Conservation (phyloP, 2,329 filamentous ascomycete genomes). For the Ambrosiella cleistominuta region DNA sequence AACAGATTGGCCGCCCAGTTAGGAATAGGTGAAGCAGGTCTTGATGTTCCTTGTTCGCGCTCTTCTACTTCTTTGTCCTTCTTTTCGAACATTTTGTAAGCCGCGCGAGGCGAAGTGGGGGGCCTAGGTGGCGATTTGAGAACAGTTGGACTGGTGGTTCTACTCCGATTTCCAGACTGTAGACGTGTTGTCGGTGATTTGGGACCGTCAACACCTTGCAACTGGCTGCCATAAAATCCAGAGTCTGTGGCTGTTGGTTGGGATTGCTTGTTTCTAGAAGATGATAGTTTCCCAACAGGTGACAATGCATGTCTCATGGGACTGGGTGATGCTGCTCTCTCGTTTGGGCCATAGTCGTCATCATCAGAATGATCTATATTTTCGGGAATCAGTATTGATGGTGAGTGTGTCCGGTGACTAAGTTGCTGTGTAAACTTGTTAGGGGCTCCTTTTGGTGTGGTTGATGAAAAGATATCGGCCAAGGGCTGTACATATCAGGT, state of each 20-base stretch:
- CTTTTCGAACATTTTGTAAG: not conserved
- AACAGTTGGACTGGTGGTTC: not conserved
- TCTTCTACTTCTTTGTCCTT: not conserved
- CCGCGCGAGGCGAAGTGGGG: not conserved
- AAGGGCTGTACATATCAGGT: slow-evolving; percentile 30
- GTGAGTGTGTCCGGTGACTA: slow-evolving; percentile 30
- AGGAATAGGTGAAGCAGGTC: slow-evolving; percentile 5
- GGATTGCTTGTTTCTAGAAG: not conserved
- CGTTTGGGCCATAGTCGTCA: slow-evolving; percentile 3
- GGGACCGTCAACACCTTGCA: slow-evolving; percentile 2
- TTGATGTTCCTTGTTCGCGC: slow-evolving; percentile 1
- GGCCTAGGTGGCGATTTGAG: not conserved
- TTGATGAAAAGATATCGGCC: slow-evolving; percentile 36
- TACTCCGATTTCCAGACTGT: not conserved
- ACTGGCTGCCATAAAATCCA: slow-evolving; percentile 53
- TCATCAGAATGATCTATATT: not conserved
- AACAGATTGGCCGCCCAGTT: slow-evolving; percentile 1
- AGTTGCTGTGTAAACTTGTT: slow-evolving; percentile 36
- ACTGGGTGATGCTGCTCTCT: slow-evolving; percentile 11
- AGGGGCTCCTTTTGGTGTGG: slow-evolving; percentile 34
- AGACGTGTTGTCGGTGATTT: slow-evolving; percentile 4
- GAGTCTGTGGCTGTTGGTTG: slow-evolving; percentile 30
- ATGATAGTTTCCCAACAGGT: not conserved
- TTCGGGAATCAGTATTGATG: slow-evolving; percentile 16
- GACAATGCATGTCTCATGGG: slow-evolving; percentile 5